Evolutionary conservation across 1,139 yeast genomes (phyloP).

Genomic region (Blastobotrys raffinosifermentans): DNA sequence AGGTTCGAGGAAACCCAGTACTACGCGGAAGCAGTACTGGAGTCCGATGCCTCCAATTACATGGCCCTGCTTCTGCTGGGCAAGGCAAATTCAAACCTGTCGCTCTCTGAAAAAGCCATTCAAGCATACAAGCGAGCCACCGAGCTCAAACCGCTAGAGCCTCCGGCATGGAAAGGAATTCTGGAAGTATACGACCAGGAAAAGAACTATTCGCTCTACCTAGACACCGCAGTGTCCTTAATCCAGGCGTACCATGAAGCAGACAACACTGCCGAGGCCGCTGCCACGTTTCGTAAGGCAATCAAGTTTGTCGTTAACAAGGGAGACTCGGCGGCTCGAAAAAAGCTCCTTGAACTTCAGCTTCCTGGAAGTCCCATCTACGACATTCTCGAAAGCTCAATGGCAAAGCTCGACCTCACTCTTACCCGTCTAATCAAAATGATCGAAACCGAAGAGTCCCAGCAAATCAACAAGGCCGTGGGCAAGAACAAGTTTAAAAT

Average conservation of each 20-base stretch:
- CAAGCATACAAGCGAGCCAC: conserved; percentile 53
- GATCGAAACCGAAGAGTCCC: conserved; percentile 40
- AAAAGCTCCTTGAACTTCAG: conserved; percentile 46
- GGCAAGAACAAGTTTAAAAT: conserved; percentile 29
- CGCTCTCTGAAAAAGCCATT: conserved; percentile 41
- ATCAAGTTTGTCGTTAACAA: conserved; percentile 14
- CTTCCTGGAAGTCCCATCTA: conserved; percentile 62
- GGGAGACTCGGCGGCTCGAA: conserved; percentile 31
- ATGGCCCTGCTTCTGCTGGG: conserved; percentile 52
- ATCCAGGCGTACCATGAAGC: conserved; percentile 22
- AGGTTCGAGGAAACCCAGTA: conserved; percentile 39
- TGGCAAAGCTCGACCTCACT: conserved; percentile 49
- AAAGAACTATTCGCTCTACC: conserved; percentile 36
- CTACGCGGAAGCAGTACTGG: conserved; percentile 22
- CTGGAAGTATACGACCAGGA: conserved; percentile 47
- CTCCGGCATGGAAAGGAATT: conserved; percentile 80
- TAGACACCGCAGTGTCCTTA: conserved; percentile 32
- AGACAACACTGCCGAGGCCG: conserved; percentile 26
- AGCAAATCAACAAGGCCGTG: conserved; percentile 21
- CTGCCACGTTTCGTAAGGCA: conserved; percentile 18
- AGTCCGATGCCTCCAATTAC: conserved; percentile 50
- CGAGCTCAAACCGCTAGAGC: conserved; percentile 46
- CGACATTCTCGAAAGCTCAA: conserved; percentile 46
- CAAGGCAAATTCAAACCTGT: conserved; percentile 46
- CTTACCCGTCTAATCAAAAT: conserved; percentile 47